phyloP scores from a whole-genome alignment of 1,139 yeast species.

The Kazachstania sp. region DNA sequence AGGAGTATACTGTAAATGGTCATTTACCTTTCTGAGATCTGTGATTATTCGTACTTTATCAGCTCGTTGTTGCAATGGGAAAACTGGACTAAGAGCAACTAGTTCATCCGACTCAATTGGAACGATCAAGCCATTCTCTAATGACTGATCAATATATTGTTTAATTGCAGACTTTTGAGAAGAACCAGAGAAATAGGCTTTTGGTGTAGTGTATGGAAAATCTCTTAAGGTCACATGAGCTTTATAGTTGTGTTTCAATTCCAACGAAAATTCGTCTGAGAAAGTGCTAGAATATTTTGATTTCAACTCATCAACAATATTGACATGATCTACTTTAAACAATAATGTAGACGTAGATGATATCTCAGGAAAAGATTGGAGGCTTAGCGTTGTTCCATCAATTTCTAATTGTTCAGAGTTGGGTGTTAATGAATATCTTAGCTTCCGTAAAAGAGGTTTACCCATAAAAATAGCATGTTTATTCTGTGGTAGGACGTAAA shows the following conservation, averaged over 20 bases:
- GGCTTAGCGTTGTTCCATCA: too few species aligned
- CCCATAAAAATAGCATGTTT: background rate
- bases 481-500: background rate
- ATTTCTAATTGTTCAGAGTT: background rate
- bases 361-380: background rate
- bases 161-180: background rate
- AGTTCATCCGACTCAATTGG: background rate
- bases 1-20: background rate
- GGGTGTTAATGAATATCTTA: background rate
- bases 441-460: background rate
- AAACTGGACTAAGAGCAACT: background rate
- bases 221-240: background rate
- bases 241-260: background rate
- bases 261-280: background rate
- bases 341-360: background rate
- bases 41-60: background rate
- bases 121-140: background rate
- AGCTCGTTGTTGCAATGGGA: background rate
- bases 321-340: background rate
- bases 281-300: background rate
- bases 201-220: background rate
- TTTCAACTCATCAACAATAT: background rate
- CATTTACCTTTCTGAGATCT: too few species aligned
- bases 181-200: background rate
- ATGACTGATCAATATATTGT: background rate